A percentile compares a stretch with the other conserved stretches of the same genome.
These are phyloP conservation scores for Eimeria praecox DNA, from an alignment of 169 alveolate species.

Conservation along the genomic window DNA sequence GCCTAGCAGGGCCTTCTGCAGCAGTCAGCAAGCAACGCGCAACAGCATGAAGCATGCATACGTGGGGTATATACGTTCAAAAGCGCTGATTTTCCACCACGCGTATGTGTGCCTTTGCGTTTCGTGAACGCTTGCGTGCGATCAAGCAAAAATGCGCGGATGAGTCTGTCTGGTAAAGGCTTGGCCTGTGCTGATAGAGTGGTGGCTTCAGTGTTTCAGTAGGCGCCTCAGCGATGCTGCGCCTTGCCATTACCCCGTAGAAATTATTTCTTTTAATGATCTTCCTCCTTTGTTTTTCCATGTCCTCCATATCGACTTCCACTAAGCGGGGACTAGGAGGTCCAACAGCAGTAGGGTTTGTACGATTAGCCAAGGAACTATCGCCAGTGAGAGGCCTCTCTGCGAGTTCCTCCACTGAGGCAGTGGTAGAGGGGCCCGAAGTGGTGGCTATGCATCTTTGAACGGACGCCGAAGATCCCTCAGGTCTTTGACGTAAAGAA, in stretches of 20 bases:
- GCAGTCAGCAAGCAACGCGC: neutral
- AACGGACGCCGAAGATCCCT: neutral
- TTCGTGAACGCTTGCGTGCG: neutral
- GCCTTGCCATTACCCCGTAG: neutral
- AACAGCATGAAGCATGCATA: neutral
- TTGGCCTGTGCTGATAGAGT: neutral
- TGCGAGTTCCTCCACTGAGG: neutral
- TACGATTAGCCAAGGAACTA: neutral
- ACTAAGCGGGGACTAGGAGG: neutral
- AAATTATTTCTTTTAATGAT: constrained; percentile 36
- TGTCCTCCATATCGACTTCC: constrained; percentile 34
- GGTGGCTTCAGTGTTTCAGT: neutral
- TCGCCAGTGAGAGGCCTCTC: neutral
- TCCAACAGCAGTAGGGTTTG: neutral
- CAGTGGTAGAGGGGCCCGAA: neutral
- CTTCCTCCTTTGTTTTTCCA: constrained; percentile 17
- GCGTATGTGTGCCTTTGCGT: neutral
- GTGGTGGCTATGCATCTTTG: constrained; percentile 5
- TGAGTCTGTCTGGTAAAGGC: neutral
- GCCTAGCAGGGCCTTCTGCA: constrained; percentile 44
- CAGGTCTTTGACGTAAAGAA: neutral
- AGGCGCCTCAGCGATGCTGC: neutral
- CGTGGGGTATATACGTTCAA: neutral
- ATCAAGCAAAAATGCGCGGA: neutral
- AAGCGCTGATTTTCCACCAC: neutral